Evolutionary conservation across 257 asterid genomes (phyloP), one percentile per base, ranked within the genome.

Genomic region (Solanum etuberosum): DNA sequence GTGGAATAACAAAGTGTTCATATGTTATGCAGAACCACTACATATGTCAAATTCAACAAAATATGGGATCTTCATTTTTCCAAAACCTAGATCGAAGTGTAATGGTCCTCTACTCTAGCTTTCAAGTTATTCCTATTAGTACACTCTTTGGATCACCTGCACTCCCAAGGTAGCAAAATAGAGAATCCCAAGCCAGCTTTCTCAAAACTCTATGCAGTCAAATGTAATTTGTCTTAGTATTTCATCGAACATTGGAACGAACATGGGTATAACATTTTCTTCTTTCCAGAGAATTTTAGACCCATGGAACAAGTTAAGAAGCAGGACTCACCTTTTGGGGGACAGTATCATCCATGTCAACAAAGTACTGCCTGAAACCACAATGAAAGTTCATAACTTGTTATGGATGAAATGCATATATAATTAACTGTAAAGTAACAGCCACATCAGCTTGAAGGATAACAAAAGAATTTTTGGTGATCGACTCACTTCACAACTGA

Each of bases 401-500:
- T 46, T 43, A 85, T 29, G 40, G 35, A 63, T 61, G 59, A 34
- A 72, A 86, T 57, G 25, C 85, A 18, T 72, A 43, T 40, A 85
- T 34, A 68, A 65, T 40, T 63, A 65, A 78, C 84, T 0, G 65
- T 9, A 43, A 18, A 78, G 9, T 78, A 78, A 78, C 18, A 0
- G 63, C 40, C 1, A 10, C 14, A 34, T 27, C 51, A 43, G 27
- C 67, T 46, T 46, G 68, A 81, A 81, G 67, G 42, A 46, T 46
- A 51, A 81, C 31, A 18, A 18, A 48, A 18, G 43, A 46, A 18
- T 5, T 29, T 76, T 81, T 1, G 77, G 42, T 42, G 42, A 38
- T n/a, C 6, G 2, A 90, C 94, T 89, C 82, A 92, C 94, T 91
- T 92, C 84, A 92, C 94, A 73, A 92, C 94, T 86, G 94, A 92